Evolutionary conservation across 768 basidiomycete species (phyloP).

Genomic region (Cubamyces lactineus): DNA sequence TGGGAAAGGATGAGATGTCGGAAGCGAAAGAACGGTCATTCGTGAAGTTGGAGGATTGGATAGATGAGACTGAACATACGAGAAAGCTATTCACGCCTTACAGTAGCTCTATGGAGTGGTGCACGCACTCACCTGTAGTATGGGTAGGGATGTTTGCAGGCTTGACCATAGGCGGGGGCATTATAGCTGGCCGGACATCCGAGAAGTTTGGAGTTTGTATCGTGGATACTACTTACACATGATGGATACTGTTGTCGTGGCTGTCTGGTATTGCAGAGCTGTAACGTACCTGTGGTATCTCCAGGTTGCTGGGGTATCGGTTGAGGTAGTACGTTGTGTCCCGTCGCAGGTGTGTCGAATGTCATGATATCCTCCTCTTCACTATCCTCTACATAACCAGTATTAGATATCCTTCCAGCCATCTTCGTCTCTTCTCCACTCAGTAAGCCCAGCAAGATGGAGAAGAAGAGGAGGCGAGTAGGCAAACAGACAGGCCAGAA

Average conservation of each 20-base stretch:
- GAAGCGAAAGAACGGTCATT: constrained; percentile 1
- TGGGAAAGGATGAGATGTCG: constrained; percentile 18
- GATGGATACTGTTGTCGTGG: background rate
- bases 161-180: background rate
- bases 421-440: background rate
- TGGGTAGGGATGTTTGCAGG: background rate
- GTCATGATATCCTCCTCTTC: constrained; percentile 25
- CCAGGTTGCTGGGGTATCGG: background rate
- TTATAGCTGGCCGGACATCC: background rate
- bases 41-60: constrained; percentile 13
- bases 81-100: background rate
- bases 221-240: constrained; percentile 9
- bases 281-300: background rate
- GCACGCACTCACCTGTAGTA: background rate
- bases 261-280: background rate
- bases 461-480: too few relatives aligned
- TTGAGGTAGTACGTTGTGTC: background rate
- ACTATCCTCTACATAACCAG: constrained; percentile 25
- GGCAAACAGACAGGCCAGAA: too few relatives aligned
- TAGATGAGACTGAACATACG: background rate
- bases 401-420: background rate
- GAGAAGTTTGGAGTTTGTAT: constrained; percentile 20
- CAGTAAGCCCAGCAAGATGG: too few relatives aligned
- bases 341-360: constrained; percentile 3
- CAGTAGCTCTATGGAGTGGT: background rate